Conservation (phyloP, 306 rosid species). For the Medicago lupulina region DNA sequence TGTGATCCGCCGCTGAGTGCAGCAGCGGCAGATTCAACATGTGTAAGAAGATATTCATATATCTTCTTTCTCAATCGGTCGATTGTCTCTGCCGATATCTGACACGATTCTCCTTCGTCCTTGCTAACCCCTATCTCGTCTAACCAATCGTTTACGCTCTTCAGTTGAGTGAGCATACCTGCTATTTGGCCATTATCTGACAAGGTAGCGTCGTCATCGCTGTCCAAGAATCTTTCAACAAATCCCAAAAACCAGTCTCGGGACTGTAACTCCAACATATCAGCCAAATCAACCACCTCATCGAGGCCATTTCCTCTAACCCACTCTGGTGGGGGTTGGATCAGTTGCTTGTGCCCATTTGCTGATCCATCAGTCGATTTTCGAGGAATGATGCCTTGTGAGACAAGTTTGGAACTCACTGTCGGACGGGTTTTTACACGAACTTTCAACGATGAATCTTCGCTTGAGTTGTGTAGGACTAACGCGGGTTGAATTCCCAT, state of each 20-base stretch:
- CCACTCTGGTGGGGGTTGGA: constrained; percentile 74
- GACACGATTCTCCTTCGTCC: constrained; percentile 54
- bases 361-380: constrained; percentile 57
- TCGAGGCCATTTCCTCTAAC: constrained; percentile 68
- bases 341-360: constrained; percentile 61
- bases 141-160: constrained; percentile 94
- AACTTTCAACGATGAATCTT: constrained; percentile 62
- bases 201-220: constrained; percentile 67
- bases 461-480: constrained; percentile 56
- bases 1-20: constrained; percentile 75
- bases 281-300: constrained; percentile 73
- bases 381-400: constrained; percentile 56
- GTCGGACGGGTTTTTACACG: constrained; percentile 60
- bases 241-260: constrained; percentile 84
- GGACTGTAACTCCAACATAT: constrained; percentile 67
- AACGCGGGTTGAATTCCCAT: constrained; percentile 62
- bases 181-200: constrained; percentile 92
- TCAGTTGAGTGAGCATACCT: constrained; percentile 88
- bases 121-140: constrained; percentile 65
- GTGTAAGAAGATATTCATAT: constrained; percentile 91
- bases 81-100: constrained; percentile 63
- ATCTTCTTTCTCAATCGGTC: constrained; percentile 86
- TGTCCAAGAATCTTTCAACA: constrained; percentile 88
- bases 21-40: constrained; percentile 95
- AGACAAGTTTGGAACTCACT: constrained; percentile 50